Conservation (phyloP, 768 basidiomycete genomes). For the Pleurotus djamor region DNA sequence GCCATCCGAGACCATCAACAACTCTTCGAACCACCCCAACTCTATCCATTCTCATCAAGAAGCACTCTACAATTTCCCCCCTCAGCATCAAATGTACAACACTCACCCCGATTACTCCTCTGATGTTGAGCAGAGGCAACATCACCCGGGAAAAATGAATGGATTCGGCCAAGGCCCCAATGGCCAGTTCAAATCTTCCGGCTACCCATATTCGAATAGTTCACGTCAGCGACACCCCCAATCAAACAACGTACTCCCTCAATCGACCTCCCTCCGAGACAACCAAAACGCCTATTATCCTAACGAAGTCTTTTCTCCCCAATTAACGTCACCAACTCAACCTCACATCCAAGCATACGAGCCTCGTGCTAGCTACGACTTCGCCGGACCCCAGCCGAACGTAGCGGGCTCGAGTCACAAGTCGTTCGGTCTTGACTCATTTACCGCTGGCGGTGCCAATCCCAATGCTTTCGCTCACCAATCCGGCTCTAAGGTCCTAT, state of each 20-base stretch:
- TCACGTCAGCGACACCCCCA: slow-evolving; percentile 39
- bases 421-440: slow-evolving; percentile 27
- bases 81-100: slow-evolving; percentile 29
- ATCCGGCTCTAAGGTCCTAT: background rate
- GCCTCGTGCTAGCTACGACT: slow-evolving; percentile 32
- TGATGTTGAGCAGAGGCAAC: slow-evolving; percentile 37
- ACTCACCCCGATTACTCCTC: slow-evolving; percentile 32
- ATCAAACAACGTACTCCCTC: slow-evolving; percentile 27
- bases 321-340: slow-evolving; percentile 36
- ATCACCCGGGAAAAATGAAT: slow-evolving; percentile 30
- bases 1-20: slow-evolving; percentile 33
- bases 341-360: slow-evolving; percentile 34
- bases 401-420: slow-evolving; percentile 24
- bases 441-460: slow-evolving; percentile 11
- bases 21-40: no score
- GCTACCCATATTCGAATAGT: slow-evolving; percentile 38
- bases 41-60: slow-evolving; percentile 26
- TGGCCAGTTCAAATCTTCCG: slow-evolving; percentile 16
- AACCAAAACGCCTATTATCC: slow-evolving; percentile 25
- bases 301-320: slow-evolving; percentile 31
- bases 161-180: slow-evolving; percentile 26
- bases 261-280: slow-evolving; percentile 34
- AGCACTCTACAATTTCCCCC: slow-evolving; percentile 27
- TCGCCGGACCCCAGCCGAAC: slow-evolving; percentile 21
- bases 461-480: background rate